phyloP scores from a whole-genome alignment of 345 rosid genomes.

The Salix koriyanagi region DNA sequence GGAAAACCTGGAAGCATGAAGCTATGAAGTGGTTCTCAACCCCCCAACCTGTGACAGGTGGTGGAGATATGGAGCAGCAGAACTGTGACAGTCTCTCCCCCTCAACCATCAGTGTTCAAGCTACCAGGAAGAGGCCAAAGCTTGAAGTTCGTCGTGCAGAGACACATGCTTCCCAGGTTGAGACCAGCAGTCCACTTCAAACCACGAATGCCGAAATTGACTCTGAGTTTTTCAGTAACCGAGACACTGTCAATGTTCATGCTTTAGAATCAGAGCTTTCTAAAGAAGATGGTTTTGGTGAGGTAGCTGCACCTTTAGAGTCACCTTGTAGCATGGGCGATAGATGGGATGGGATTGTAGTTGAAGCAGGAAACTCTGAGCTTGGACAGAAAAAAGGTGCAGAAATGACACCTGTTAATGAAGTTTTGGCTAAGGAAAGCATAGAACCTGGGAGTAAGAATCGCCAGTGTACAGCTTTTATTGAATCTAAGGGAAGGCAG shows the following conservation, averaged over 20 bases:
- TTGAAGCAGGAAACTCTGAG: conserved; percentile 53
- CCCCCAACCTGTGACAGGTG: conserved; percentile 40
- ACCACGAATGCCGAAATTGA: conserved; percentile 46
- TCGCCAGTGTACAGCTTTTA: conserved; percentile 84
- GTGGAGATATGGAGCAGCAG: conserved; percentile 41
- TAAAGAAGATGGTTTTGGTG: conserved; percentile 24
- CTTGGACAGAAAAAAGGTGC: conserved; percentile 18
- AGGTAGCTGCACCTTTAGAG: conserved; percentile 31
- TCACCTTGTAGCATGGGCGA: conserved; percentile 47
- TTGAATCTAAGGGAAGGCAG: conserved; percentile 91
- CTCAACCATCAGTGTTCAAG: conserved; percentile 45
- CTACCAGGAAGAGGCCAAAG: conserved; percentile 72
- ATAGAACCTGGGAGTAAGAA: conserved; percentile 59
- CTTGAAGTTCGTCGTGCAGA: conserved; percentile 96
- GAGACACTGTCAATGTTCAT: conserved; percentile 36
- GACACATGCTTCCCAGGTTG: conserved; percentile 53
- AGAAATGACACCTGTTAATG: conserved; percentile 36
- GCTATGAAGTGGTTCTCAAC: conserved; percentile 72
- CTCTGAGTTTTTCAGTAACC: conserved; percentile 49
- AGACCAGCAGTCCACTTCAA: conserved; percentile 40
- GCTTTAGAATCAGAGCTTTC: conserved; percentile 27
- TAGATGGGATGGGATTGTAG: conserved; percentile 70
- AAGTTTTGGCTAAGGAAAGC: conserved; percentile 35
- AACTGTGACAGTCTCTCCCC: conserved; percentile 40
- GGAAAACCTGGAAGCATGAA: conserved; percentile 99